Base-by-base conservation (phyloP, 495 filamentous ascomycete species). In the Oleoguttula mirabilis region DNA sequence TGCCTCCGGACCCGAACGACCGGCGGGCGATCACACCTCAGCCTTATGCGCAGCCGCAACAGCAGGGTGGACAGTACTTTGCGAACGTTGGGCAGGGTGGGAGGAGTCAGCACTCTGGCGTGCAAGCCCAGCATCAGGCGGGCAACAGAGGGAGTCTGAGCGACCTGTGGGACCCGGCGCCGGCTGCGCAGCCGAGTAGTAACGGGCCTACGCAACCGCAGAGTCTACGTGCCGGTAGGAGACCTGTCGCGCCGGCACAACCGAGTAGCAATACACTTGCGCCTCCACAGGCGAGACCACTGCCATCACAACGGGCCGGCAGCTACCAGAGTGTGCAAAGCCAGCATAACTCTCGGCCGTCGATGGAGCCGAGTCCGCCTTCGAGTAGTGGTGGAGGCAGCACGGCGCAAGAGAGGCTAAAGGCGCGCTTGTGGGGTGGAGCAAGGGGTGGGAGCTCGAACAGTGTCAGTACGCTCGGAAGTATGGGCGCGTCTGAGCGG, bases 1-100 rank as follows among this genome's bases (percentile, higher is more conserved):
- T 98, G 10, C 86, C 82, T 20, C 82, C 80, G 11, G 84, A 86
- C 52, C 86, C 87, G 3, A 84, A 82, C 54, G 77, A 52, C 19
- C 32, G 45, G 14, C 38, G 44, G 1, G 73, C 3, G 73, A 71
- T 22, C 67, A 77, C 17, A 70, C 75, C 0, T 57, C 59, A 64
- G 47, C 57, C 70, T 25, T 73, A 77, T 54, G 71, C 72, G 21
- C 24, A 45, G 22, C 12, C 16, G 7, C 15, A 8, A 0, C 34
- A 28, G 20, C 31, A 23, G 12, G 21, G 32, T 11, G 21, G 55
- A 44, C 10, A 7, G 10, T 45, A 56, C 53, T 31, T 59, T 66
- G 66, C 32, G 45, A 69, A 28, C 55, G n/a, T n/a, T n/a, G n/a
- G n/a, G n/a, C 50, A 32, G 25, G 47, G 36, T 57, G 61, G 63